Percentiles rank a stretch among this genome's conserved stretches.
Conservation (phyloP, 116 monocot genomes). For the Papilionanthe hybrid region DNA sequence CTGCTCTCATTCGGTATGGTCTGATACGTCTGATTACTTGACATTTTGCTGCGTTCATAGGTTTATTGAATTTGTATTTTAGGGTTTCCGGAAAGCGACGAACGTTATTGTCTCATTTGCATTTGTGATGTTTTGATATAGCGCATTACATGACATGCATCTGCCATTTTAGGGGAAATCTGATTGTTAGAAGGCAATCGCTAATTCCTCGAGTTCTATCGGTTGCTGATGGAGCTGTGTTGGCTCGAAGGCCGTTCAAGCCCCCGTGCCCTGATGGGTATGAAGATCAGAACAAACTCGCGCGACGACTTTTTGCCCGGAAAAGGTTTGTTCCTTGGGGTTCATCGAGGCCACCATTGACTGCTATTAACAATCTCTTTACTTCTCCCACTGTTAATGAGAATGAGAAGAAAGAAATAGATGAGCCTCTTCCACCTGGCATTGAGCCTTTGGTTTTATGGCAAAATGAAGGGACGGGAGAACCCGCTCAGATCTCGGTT, state of each 20-base stretch:
- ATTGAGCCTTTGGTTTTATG: constrained; percentile 83
- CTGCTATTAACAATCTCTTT: constrained; percentile 35
- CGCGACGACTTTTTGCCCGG: constrained; percentile 73
- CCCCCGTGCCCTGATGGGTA: constrained; percentile 69
- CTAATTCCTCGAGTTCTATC: constrained; percentile 89
- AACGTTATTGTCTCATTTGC: not conserved
- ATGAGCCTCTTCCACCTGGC: constrained; percentile 59
- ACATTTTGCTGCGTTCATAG: not conserved
- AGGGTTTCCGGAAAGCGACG: not conserved
- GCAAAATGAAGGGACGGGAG: constrained; percentile 46
- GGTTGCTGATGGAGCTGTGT: constrained; percentile 73
- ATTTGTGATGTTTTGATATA: not conserved
- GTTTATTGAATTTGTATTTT: not conserved
- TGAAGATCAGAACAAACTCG: constrained; percentile 57
- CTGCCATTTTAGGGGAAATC: constrained; percentile 56
- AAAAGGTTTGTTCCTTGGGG: constrained; percentile 98
- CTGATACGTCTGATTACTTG: not conserved
- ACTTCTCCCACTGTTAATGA: constrained; percentile 25
- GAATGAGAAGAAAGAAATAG: constrained; percentile 35
- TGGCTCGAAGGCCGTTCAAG: constrained; percentile 90
- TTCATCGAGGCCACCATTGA: constrained; percentile 46
- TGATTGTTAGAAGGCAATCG: constrained; percentile 73
- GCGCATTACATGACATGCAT: not conserved
- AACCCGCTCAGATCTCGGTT: constrained; percentile 45
- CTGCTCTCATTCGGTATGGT: constrained; percentile 69